Evolutionary conservation across 768 basidiomycete species (phyloP).

Genomic region (Amanita molliuscula): DNA sequence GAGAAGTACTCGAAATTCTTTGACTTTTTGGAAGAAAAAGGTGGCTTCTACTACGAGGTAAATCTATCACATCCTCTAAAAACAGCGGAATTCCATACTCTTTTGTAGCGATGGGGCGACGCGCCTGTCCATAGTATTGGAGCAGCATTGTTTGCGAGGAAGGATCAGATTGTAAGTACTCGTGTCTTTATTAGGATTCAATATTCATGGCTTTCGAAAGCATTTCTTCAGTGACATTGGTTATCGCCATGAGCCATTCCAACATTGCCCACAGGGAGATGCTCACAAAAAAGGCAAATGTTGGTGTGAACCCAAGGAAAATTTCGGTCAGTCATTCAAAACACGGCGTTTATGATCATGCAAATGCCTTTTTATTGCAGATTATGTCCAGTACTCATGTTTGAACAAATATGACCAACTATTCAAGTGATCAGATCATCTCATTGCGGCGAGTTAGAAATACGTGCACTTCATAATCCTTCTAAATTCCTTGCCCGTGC

Average conservation of each 20-base stretch:
- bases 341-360: background rate
- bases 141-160: conserved; percentile 78
- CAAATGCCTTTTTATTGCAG: conserved; percentile 21
- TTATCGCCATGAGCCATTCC: conserved; percentile 90
- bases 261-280: conserved; percentile 81
- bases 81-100: conserved; percentile 1
- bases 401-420: conserved; percentile 63
- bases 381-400: conserved; percentile 86
- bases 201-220: conserved; percentile 13
- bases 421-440: conserved; percentile 24
- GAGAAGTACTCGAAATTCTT: conserved; percentile 81
- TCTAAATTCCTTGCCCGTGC: background rate
- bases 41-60: conserved; percentile 87
- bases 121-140: conserved; percentile 87
- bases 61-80: background rate
- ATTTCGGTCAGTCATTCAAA: conserved; percentile 46
- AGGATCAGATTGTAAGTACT: conserved; percentile 59
- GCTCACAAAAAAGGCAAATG: conserved; percentile 72
- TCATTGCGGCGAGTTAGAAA: background rate
- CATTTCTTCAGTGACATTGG: conserved; percentile 95
- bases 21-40: conserved; percentile 65
- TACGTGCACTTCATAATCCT: background rate
- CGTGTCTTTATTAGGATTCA: background rate
- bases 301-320: conserved; percentile 70
- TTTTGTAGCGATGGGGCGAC: conserved; percentile 77